Conservation (phyloP, 2,329 filamentous ascomycete species). For the Fusarium sublunatum region DNA sequence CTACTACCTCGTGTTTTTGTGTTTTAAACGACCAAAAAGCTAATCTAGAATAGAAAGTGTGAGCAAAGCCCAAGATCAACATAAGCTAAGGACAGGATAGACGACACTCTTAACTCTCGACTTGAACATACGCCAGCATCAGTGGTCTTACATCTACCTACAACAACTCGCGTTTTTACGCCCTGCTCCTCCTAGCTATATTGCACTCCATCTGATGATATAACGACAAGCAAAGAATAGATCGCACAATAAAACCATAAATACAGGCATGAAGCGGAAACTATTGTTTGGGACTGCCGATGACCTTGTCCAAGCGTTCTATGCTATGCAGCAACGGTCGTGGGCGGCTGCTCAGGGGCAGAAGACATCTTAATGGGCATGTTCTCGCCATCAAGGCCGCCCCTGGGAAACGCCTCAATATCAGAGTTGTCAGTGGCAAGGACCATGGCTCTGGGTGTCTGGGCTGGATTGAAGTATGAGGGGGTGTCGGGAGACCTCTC, state of each 20-base stretch:
- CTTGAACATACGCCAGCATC: neutral
- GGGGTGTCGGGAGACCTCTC: slow-evolving; percentile 33
- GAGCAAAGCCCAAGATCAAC: neutral
- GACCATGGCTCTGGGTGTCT: slow-evolving; percentile 46
- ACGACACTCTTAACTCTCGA: neutral
- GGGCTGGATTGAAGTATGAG: slow-evolving; percentile 39
- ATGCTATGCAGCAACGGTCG: slow-evolving; percentile 1
- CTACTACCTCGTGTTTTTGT: no score
- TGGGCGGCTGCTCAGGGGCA: neutral
- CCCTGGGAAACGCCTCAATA: slow-evolving; percentile 7
- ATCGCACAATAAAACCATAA: neutral
- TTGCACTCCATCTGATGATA: no score
- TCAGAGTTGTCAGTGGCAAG: slow-evolving; percentile 13
- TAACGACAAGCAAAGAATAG: neutral
- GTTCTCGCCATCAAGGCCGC: slow-evolving; percentile 2
- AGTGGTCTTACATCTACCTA: neutral
- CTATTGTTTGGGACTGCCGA: neutral
- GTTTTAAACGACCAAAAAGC: no score
- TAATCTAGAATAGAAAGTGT: no score
- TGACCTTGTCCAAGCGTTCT: neutral
- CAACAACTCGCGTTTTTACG: neutral
- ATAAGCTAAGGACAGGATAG: neutral
- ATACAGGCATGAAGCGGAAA: neutral
- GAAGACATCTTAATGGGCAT: neutral
- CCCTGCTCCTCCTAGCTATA: no score